Percentiles rank a stretch among this genome's conserved stretches.
These are phyloP conservation scores for Blastocystis sp. DNA, from an alignment of 352 stramenopile genomes.

Conservation along the genomic window DNA sequence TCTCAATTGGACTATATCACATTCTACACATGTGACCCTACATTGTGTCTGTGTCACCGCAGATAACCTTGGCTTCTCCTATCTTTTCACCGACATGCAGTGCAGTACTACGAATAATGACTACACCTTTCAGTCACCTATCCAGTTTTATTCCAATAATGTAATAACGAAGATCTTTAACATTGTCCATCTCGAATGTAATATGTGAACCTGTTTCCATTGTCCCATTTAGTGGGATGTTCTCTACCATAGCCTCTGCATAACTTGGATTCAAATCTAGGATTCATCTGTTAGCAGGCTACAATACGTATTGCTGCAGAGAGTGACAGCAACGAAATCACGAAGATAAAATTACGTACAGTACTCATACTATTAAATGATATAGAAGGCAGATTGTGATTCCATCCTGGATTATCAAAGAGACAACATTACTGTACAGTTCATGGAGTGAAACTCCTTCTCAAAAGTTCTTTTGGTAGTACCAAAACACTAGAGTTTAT, in stretches of 20 bases:
- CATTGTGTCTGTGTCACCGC: background rate
- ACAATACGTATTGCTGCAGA: background rate
- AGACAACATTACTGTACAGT: background rate
- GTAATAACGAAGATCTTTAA: background rate
- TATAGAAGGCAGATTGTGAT: background rate
- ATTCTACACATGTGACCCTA: background rate
- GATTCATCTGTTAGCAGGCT: background rate
- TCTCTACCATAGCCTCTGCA: background rate
- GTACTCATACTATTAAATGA: background rate
- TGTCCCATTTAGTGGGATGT: constrained; percentile 32
- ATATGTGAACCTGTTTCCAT: background rate
- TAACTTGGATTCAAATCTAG: background rate
- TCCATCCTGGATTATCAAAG: background rate
- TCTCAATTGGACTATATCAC: background rate
- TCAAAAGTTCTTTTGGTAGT: background rate
- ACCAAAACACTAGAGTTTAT: constrained; percentile 5
- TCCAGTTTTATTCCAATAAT: background rate
- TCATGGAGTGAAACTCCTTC: background rate
- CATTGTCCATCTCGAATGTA: background rate
- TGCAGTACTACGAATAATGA: background rate
- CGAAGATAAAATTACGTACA: background rate
- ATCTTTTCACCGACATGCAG: background rate
- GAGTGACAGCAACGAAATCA: background rate
- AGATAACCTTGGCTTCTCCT: background rate
- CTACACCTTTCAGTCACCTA: background rate